Evolutionary conservation across 169 alveolate genomes (phyloP).

Genomic region (Plasmodium ovale): DNA sequence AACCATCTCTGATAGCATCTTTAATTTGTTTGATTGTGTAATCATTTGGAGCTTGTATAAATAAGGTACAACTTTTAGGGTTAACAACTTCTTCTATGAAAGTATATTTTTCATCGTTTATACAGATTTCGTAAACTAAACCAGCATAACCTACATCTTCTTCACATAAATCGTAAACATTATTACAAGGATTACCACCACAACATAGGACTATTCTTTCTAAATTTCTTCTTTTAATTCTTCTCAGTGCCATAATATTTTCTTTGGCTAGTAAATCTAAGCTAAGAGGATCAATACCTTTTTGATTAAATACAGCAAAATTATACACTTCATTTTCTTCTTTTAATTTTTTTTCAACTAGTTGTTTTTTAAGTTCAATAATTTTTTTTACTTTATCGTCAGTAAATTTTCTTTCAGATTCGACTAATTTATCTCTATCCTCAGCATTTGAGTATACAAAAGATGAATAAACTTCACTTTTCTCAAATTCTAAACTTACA

Average conservation of each 20-base stretch:
- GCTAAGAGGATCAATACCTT: constrained; percentile 99
- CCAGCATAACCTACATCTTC: constrained; percentile 98
- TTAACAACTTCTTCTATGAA: constrained; percentile 97
- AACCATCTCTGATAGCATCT: constrained; percentile 98
- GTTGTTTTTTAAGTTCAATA: constrained; percentile 94
- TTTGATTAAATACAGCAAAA: constrained; percentile 98
- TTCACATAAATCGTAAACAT: constrained; percentile 95
- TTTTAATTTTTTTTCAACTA: constrained; percentile 88
- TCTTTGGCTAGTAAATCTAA: constrained; percentile 98
- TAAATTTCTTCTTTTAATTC: constrained; percentile 98
- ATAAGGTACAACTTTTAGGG: constrained; percentile 97
- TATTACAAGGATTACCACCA: constrained; percentile 98
- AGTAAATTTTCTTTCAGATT: constrained; percentile 96
- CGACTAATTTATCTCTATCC: constrained; percentile 96
- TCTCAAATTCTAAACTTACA: constrained; percentile 98
- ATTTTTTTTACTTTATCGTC: constrained; percentile 98
- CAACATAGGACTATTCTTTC: constrained; percentile 98
- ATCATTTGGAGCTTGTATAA: constrained; percentile 98
- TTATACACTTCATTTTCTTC: constrained; percentile 80
- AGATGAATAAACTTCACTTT: constrained; percentile 97
- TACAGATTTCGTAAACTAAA: constrained; percentile 93
- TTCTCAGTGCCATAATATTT: constrained; percentile 96
- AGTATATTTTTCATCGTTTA: constrained; percentile 99
- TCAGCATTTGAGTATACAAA: constrained; percentile 98
- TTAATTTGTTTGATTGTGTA: constrained; percentile 95